Conservation (phyloP, 805 yeast genomes). For the Saturnispora saitoi region DNA sequence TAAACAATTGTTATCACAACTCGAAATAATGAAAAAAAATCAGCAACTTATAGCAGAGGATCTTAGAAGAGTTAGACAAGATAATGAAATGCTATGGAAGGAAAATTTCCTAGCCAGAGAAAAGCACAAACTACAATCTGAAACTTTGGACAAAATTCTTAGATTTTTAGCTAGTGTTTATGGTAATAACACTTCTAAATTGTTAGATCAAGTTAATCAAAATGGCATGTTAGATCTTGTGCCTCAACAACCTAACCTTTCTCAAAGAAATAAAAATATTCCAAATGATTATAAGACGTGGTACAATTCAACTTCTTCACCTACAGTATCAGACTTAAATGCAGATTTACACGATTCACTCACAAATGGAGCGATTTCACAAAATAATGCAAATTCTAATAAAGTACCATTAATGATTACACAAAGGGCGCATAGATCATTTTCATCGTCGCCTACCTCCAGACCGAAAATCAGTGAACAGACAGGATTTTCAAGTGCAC, state of each 20-base stretch:
- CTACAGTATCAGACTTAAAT: background rate
- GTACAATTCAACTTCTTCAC: conserved; percentile 7
- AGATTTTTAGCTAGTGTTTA: conserved; percentile 80
- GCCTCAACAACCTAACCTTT: background rate
- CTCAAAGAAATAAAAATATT: background rate
- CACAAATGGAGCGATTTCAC: background rate
- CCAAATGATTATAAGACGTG: conserved; percentile 1
- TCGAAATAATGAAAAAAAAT: conserved; percentile 66
- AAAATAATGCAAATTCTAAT: background rate
- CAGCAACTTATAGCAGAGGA: conserved; percentile 82
- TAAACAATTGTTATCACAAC: conserved; percentile 52
- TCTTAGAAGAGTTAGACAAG: conserved; percentile 70
- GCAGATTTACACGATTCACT: background rate
- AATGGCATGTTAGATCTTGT: conserved; percentile 1
- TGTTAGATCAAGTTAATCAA: conserved; percentile 21
- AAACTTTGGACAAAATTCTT: conserved; percentile 78
- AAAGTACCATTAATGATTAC: conserved; percentile 23
- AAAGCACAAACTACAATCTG: conserved; percentile 76
- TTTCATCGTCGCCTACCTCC: conserved; percentile 4
- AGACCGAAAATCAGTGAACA: conserved; percentile 1
- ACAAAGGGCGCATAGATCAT: conserved; percentile 20
- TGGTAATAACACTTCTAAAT: conserved; percentile 48
- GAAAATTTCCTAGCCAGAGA: conserved; percentile 80
- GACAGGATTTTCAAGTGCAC: conserved; percentile 1
- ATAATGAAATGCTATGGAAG: conserved; percentile 86